Percentiles rank a stretch among this genome's conserved stretches.
phyloP scores from a whole-genome alignment of 371 early-diverging fungal species.

The Mortierella polycephala region DNA sequence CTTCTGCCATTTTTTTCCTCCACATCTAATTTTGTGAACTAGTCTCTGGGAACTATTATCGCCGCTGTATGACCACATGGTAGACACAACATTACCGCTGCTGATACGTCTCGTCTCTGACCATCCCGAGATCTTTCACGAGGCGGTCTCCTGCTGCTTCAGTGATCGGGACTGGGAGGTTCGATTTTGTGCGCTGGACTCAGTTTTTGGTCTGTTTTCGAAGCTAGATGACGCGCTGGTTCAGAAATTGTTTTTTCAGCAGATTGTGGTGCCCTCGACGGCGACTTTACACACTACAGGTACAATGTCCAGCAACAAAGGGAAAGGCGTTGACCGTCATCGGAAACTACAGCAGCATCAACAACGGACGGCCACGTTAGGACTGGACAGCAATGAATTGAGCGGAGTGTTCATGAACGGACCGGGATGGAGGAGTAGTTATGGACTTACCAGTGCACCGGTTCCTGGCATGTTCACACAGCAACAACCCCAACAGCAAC shows the following conservation, averaged over 20 bases:
- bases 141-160: conserved; percentile 22
- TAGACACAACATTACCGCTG: conserved; percentile 33
- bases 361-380: conserved; percentile 1
- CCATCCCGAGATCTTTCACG: conserved; percentile 25
- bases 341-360: conserved; percentile 8
- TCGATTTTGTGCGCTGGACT: conserved; percentile 40
- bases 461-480: not conserved
- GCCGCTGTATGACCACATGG: conserved; percentile 47
- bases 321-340: conserved; percentile 29
- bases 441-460: too few species aligned
- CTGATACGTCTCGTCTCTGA: conserved; percentile 26
- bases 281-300: conserved; percentile 1
- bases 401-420: conserved; percentile 16
- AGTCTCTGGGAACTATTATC: conserved; percentile 48
- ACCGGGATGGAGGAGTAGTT: not conserved
- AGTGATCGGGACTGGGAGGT: conserved; percentile 36
- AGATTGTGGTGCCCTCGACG: not conserved
- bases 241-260: conserved; percentile 33
- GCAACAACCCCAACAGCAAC: not conserved
- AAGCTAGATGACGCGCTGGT: conserved; percentile 47
- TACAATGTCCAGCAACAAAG: conserved; percentile 28
- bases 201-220: conserved; percentile 45
- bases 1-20: too few species aligned
- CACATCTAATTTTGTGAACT: not conserved
- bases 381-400: conserved; percentile 10